Evolutionary conservation across 441 rosid species (phyloP), one percentile per base, ranked within the genome.

Genomic region (Adansonia grandidieri): DNA sequence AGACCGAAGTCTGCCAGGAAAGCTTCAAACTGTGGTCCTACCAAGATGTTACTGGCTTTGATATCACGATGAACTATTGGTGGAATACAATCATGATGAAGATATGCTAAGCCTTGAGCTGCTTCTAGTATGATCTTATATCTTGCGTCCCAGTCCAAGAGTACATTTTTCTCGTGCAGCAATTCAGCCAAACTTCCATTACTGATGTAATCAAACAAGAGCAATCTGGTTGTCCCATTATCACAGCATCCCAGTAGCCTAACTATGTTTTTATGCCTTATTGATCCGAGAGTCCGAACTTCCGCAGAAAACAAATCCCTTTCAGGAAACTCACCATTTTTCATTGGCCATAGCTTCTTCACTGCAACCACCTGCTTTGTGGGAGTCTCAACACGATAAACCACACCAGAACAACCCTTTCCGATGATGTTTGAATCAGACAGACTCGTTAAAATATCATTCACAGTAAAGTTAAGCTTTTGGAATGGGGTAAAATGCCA

Each of bases 41-140:
- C 86, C 82, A 91, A 79, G 81, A 91, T 91, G 86, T 91, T 91
- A 74, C 88, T 88, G 15, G 92, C 83, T 87, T 91, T 91, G 82
- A 91, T 84, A 54, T 91, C 95, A 1, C 93, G 90, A 75, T 91
- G 95, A 70, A 89, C 82, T 13, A 91, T 87, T 2, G 91, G 86
- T n/a, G 93, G 93, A 58, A 81, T 80, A 58, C 96, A 91, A 80
- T 88, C 96, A 71, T 90, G 92, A 76, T 91, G 96, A 72, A 91
- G 92, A 78, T 91, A 91, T 56, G 91, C 85, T 79, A 91, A 83
- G 7, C 93, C 96, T 28, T 89, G 91, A 37, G 92, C 96, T 68
- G 89, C 92, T 32, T 90, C 96, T 0, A 90, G 68, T 53, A 88
- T 69, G 80, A 91, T 91, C 78, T 84, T 89, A 71, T 90, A 90